Evolutionary conservation across 768 basidiomycete species (phyloP).

Genomic region (Psilocybe cubensis): DNA sequence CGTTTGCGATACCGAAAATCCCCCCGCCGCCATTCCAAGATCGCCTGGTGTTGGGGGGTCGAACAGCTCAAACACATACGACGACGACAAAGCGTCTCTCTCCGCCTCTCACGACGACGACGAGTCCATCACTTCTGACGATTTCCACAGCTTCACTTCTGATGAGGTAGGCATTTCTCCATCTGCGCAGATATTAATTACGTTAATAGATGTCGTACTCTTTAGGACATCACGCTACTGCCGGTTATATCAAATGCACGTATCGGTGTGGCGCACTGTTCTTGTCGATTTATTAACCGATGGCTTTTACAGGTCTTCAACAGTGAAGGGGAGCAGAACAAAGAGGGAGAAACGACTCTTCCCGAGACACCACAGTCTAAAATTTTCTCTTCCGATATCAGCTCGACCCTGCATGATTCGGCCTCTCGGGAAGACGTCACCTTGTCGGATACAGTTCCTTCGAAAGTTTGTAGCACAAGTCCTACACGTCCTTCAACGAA

Average conservation of each 20-base stretch:
- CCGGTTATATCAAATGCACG: conserved; percentile 2
- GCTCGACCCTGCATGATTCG: conserved; percentile 9
- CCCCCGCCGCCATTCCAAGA: conserved; percentile 1
- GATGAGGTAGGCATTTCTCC: conserved; percentile 12
- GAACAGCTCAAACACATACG: background rate
- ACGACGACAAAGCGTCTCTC: background rate
- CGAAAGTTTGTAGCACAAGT: conserved; percentile 2
- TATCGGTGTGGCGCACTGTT: background rate
- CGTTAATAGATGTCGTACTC: background rate
- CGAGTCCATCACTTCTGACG: conserved; percentile 20
- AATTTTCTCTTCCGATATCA: conserved; percentile 10
- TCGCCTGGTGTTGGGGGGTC: background rate
- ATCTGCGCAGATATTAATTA: background rate
- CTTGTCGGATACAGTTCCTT: conserved; percentile 9
- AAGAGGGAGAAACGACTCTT: conserved; percentile 1
- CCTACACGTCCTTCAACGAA: background rate
- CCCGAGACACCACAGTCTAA: background rate
- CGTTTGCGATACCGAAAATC: background rate
- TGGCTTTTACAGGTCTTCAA: background rate
- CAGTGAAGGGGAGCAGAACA: background rate
- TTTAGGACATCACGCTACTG: conserved; percentile 6
- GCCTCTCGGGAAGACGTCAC: conserved; percentile 6
- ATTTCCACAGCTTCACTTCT: conserved; percentile 25
- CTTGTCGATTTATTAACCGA: background rate
- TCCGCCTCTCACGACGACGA: conserved; percentile 12